phyloP scores from a whole-genome alignment of 495 filamentous ascomycete species.

The Aspergillus nanangensis region DNA sequence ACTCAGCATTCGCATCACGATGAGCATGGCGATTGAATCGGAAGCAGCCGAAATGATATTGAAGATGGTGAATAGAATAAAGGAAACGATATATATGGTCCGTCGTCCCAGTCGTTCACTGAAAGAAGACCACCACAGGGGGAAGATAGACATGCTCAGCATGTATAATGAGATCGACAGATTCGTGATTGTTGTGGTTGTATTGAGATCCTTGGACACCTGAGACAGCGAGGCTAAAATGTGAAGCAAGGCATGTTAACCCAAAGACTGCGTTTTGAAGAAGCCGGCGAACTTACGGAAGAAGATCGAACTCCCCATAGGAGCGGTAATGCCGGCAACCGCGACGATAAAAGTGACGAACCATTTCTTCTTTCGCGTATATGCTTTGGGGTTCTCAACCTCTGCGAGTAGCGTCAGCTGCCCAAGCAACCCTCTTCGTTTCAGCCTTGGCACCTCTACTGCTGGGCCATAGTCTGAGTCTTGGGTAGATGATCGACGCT shows the following conservation, averaged over 20 bases:
- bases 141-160: conserved; percentile 86
- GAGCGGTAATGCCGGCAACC: conserved; percentile 68
- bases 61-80: conserved; percentile 75
- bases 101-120: conserved; percentile 79
- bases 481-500: background rate
- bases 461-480: conserved; percentile 21
- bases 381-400: conserved; percentile 69
- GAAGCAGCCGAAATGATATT: conserved; percentile 69
- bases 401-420: conserved; percentile 76
- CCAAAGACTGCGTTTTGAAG: background rate
- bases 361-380: conserved; percentile 73
- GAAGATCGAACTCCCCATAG: conserved; percentile 82
- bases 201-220: conserved; percentile 60
- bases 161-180: conserved; percentile 84
- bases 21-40: conserved; percentile 75
- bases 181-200: conserved; percentile 71
- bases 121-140: conserved; percentile 92
- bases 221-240: conserved; percentile 63
- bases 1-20: conserved; percentile 75
- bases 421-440: conserved; percentile 73
- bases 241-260: background rate
- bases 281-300: conserved; percentile 58
- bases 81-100: conserved; percentile 81
- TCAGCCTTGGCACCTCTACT: conserved; percentile 51
- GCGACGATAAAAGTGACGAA: conserved; percentile 77